phyloP scores from a whole-genome alignment of 1,284 basidiomycete genomes.

The Cutaneotrichosporon arboriforme region DNA sequence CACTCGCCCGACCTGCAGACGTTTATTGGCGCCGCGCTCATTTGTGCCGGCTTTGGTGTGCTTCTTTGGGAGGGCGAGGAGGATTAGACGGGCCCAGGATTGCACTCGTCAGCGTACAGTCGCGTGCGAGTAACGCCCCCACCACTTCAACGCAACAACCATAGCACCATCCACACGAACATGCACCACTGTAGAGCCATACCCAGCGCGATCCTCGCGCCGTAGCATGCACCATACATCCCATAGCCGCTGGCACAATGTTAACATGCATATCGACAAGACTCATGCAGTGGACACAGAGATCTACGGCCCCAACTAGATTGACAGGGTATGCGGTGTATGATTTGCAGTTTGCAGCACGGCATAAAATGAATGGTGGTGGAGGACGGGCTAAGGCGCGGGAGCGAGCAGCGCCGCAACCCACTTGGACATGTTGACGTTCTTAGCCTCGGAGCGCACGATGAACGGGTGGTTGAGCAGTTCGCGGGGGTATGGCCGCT shows the following conservation, averaged over 20 bases:
- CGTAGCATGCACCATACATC: no score
- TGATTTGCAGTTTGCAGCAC: background rate
- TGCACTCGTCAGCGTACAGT: no score
- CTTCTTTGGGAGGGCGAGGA: constrained; percentile 43
- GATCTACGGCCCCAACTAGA: background rate
- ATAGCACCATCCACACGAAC: no score
- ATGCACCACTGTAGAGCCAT: no score
- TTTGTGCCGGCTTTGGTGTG: constrained; percentile 45
- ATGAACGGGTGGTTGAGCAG: constrained; percentile 89
- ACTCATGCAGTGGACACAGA: constrained; percentile 1
- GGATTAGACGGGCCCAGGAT: constrained; percentile 10
- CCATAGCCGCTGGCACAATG: background rate
- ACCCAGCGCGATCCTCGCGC: no score
- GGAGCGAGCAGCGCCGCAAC: constrained; percentile 65
- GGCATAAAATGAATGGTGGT: background rate
- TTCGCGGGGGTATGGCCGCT: constrained; percentile 76
- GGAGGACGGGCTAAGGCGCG: background rate
- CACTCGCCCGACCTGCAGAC: constrained; percentile 36
- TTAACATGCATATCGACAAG: constrained; percentile 3
- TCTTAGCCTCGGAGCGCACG: constrained; percentile 65
- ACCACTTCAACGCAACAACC: no score
- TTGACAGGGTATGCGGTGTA: background rate
- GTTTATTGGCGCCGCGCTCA: constrained; percentile 40
- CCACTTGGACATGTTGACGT: constrained; percentile 85
- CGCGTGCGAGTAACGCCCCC: no score